Conservation (phyloP, 306 rosid genomes). For the Amphicarpaea edgeworthii region DNA sequence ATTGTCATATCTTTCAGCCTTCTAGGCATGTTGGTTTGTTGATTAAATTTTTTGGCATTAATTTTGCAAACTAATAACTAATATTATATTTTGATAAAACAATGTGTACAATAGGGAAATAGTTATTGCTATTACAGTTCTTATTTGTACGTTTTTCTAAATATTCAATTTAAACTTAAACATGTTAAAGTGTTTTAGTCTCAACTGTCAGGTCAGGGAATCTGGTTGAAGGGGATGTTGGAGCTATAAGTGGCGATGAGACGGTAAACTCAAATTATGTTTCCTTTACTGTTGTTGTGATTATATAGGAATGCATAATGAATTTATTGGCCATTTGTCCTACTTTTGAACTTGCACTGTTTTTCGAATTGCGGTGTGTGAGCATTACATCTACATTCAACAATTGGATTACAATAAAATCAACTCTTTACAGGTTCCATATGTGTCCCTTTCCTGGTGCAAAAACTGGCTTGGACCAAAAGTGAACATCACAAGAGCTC, state of each 20-base stretch:
- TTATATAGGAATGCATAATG: constrained; percentile 31
- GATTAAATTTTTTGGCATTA: background rate
- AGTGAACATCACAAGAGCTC: constrained; percentile 96
- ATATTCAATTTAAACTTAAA: constrained; percentile 26
- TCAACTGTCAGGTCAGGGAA: constrained; percentile 82
- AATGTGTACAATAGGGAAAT: constrained; percentile 31
- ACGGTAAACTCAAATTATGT: constrained; percentile 65
- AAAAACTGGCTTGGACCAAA: constrained; percentile 95
- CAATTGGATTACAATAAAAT: constrained; percentile 32
- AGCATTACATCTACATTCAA: constrained; percentile 18
- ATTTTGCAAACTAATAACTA: constrained; percentile 20
- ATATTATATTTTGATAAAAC: constrained; percentile 17
- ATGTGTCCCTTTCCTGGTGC: constrained; percentile 95
- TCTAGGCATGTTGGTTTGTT: background rate
- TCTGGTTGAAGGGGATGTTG: constrained; percentile 87
- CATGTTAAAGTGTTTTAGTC: constrained; percentile 35
- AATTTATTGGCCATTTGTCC: constrained; percentile 8
- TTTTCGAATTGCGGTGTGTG: constrained; percentile 39
- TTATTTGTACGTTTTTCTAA: constrained; percentile 22
- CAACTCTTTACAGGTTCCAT: constrained; percentile 75
- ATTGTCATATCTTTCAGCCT: constrained; percentile 21
- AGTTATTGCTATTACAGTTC: constrained; percentile 21
- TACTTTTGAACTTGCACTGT: constrained; percentile 1
- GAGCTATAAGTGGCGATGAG: constrained; percentile 90
- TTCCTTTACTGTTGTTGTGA: constrained; percentile 37